phyloP scores from a whole-genome alignment of 1,139 yeast species.

The Hyphopichia pseudoburtonii region DNA sequence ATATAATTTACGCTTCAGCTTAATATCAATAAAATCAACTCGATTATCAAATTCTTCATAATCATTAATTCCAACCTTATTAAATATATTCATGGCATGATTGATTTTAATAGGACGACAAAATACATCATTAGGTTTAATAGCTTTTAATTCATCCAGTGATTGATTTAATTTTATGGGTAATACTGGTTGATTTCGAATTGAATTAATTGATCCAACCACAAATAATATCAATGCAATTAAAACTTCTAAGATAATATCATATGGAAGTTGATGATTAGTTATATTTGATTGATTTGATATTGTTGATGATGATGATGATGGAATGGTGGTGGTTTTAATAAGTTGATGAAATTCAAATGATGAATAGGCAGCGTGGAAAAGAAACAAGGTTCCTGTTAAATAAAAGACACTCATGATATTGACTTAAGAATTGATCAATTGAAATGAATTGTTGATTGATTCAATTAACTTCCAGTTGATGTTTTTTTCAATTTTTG shows the following conservation, averaged over 20 bases:
- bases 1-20: constrained; percentile 39
- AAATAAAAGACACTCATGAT: constrained; percentile 15
- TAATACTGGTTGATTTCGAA: constrained; percentile 14
- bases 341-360: constrained; percentile 48
- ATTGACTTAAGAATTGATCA: background rate
- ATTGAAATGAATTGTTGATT: too few relatives aligned
- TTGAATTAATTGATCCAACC: constrained; percentile 32
- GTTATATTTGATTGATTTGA: too few relatives aligned
- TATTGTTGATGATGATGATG: constrained; percentile 24
- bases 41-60: constrained; percentile 45
- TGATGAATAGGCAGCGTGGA: constrained; percentile 54
- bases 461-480: too few relatives aligned
- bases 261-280: constrained; percentile 14
- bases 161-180: constrained; percentile 11
- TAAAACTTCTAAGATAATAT: constrained; percentile 42
- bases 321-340: constrained; percentile 16
- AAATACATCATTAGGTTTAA: constrained; percentile 22
- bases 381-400: constrained; percentile 33
- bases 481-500: too few relatives aligned
- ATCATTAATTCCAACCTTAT: constrained; percentile 44
- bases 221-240: constrained; percentile 40
- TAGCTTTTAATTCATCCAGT: constrained; percentile 3
- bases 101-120: constrained; percentile 49
- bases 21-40: constrained; percentile 46
- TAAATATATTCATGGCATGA: constrained; percentile 44